Percentiles rank a stretch among this genome's conserved stretches.
These are phyloP conservation scores for Lodderomyces margitis DNA, from an alignment of 1,139 yeast species.

Conservation along the genomic window DNA sequence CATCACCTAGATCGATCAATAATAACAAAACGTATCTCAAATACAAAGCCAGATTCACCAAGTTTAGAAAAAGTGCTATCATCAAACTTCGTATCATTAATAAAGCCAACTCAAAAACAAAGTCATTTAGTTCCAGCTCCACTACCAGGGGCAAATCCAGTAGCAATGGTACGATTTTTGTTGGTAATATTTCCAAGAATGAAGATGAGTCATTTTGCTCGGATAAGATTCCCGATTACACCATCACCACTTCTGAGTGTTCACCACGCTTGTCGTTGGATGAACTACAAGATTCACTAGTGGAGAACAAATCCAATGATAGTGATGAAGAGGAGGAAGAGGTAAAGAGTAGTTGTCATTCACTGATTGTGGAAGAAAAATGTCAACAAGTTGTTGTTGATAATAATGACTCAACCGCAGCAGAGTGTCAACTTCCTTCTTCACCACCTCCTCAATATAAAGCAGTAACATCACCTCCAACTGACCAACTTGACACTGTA, in stretches of 20 bases:
- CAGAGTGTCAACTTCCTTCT: too few species aligned
- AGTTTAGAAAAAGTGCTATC: neutral
- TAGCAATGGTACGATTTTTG: neutral
- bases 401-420: neutral
- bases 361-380: neutral
- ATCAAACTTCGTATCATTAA: neutral
- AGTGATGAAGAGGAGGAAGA: neutral
- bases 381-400: neutral
- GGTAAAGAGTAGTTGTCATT: too few species aligned
- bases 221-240: neutral
- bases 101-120: neutral
- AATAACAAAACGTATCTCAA: neutral
- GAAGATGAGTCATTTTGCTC: neutral
- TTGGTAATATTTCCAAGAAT: neutral
- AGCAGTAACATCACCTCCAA: neutral
- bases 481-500: neutral
- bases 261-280: slow-evolving; percentile 1
- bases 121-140: neutral
- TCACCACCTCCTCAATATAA: slow-evolving; percentile 2
- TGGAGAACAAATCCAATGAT: too few species aligned
- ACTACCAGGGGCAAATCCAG: neutral
- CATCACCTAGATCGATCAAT: neutral
- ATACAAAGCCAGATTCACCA: slow-evolving; percentile 1
- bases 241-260: neutral
- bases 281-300: neutral